These are phyloP conservation scores for Corchorus capsularis DNA, from an alignment of 345 rosid genomes.

Conservation along the genomic window DNA sequence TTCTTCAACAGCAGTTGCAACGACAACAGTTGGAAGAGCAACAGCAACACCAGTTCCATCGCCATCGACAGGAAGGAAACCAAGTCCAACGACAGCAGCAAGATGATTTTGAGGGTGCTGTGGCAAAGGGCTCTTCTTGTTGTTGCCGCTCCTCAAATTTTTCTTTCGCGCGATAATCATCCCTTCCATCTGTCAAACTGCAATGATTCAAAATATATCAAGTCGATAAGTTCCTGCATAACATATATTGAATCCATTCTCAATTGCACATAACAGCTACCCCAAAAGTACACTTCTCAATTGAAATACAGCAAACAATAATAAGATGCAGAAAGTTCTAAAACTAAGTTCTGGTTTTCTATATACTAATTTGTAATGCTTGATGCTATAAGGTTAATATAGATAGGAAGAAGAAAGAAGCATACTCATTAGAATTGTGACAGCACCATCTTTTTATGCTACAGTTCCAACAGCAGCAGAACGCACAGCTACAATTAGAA, in stretches of 20 bases:
- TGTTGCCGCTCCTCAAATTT: slow-evolving; percentile 26
- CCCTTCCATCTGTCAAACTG: slow-evolving; percentile 41
- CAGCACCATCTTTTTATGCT: slow-evolving; percentile 33
- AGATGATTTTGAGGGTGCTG: slow-evolving; percentile 20
- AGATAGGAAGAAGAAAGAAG: slow-evolving; percentile 27
- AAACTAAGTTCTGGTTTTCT: not conserved
- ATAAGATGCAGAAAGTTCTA: not conserved
- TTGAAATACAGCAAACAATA: not conserved
- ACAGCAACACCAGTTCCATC: slow-evolving; percentile 21
- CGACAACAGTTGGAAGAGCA: slow-evolving; percentile 18
- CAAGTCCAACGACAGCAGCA: slow-evolving; percentile 33
- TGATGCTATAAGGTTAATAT: not conserved
- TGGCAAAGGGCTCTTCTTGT: slow-evolving; percentile 15
- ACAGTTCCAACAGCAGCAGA: slow-evolving; percentile 49
- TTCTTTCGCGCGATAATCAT: slow-evolving; percentile 15
- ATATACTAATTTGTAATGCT: not conserved
- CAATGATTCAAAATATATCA: slow-evolving; percentile 13
- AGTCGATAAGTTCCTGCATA: not conserved
- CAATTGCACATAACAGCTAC: not conserved
- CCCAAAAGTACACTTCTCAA: not conserved
- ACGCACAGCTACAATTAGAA: slow-evolving; percentile 41
- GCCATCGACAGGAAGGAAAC: slow-evolving; percentile 34
- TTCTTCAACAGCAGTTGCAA: slow-evolving; percentile 2
- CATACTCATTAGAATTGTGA: slow-evolving; percentile 35
- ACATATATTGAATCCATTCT: not conserved